phyloP scores from a whole-genome alignment of 2,329 filamentous ascomycete species.

The Neofusicoccum umdonicola region DNA sequence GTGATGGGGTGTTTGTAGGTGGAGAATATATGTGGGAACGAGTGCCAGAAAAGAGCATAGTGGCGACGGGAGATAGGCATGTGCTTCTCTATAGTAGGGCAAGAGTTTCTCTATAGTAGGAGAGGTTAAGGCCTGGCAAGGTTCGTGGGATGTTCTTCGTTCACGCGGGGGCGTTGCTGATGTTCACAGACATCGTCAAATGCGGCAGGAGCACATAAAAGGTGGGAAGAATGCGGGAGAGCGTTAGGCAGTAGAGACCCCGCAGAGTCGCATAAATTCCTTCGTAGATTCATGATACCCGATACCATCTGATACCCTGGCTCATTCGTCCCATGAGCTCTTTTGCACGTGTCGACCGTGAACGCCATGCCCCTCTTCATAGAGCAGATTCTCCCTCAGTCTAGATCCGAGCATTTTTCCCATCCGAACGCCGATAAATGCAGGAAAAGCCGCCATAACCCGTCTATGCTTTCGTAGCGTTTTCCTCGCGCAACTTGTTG shows the following conservation, averaged over 20 bases:
- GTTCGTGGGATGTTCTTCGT: neutral
- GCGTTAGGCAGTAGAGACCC: neutral
- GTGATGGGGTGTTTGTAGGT: conserved; percentile 36
- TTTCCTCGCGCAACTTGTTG: conserved; percentile 57
- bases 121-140: neutral
- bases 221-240: neutral
- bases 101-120: neutral
- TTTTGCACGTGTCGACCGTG: neutral
- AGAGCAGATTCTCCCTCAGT: neutral
- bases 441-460: neutral
- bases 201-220: neutral
- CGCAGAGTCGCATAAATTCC: neutral
- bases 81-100: neutral
- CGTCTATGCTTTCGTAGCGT: conserved; percentile 12
- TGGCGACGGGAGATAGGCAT: conserved; percentile 5
- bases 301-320: conserved; percentile 1
- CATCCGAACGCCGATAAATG: conserved; percentile 18
- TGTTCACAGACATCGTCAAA: neutral
- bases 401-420: neutral
- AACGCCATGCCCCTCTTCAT: conserved; percentile 1
- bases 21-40: neutral
- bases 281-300: conserved; percentile 15
- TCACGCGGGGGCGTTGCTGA: neutral
- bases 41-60: neutral
- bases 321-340: neutral